phyloP scores from a whole-genome alignment of 139 green algal genomes.

The Tetradesmus obliquus region DNA sequence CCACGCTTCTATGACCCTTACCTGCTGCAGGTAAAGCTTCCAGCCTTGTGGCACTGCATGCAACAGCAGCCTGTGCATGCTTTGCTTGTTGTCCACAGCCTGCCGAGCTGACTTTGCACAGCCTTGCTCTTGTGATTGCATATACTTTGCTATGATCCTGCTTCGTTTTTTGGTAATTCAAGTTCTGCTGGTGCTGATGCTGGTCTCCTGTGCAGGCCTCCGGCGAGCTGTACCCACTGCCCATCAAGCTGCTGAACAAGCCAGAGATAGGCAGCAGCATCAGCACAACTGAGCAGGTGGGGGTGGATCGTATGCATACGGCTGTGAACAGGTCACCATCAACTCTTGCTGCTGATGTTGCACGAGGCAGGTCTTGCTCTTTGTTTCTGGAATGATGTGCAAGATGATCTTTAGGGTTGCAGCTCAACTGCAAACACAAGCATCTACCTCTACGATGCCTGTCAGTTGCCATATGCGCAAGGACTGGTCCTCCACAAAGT shows the following conservation, averaged over 20 bases:
- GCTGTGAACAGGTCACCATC: background rate
- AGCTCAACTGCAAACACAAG: background rate
- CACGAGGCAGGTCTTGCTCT: too few relatives aligned
- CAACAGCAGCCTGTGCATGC: background rate
- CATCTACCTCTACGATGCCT: background rate
- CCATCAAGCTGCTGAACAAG: conserved; percentile 60
- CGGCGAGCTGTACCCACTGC: conserved; percentile 62
- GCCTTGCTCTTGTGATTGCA: too few relatives aligned
- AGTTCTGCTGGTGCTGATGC: conserved; percentile 4
- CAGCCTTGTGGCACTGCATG: background rate
- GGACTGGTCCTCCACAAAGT: too few relatives aligned
- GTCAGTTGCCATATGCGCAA: background rate
- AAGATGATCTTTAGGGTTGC: background rate
- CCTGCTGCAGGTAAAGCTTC: conserved; percentile 15
- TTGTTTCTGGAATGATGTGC: too few relatives aligned
- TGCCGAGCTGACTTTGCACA: background rate
- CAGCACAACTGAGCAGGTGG: background rate
- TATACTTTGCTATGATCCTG: too few relatives aligned
- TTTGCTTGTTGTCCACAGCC: background rate
- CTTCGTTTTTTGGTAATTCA: too few relatives aligned
- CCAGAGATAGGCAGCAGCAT: background rate
- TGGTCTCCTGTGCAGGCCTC: conserved; percentile 12
- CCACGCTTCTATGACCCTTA: conserved; percentile 47
- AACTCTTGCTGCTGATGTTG: background rate
- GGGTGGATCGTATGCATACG: background rate